phyloP scores from a whole-genome alignment of 2,329 filamentous ascomycete genomes.

The Cladosporium velox region DNA sequence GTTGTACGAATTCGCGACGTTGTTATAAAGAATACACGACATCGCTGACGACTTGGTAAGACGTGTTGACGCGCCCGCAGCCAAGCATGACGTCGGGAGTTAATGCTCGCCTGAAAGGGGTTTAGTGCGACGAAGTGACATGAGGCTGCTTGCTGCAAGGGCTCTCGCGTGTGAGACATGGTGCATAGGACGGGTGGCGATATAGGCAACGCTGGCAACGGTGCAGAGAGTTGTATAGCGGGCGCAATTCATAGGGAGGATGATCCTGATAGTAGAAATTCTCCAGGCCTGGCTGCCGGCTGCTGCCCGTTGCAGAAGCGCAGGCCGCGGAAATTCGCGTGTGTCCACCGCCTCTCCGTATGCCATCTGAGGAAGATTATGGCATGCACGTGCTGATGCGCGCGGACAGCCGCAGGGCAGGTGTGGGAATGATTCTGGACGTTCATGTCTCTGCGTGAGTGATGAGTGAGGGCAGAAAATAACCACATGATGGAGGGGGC shows the following conservation, averaged over 20 bases:
- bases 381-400: slow-evolving; percentile 1
- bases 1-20: neutral
- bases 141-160: slow-evolving; percentile 4
- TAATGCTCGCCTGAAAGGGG: neutral
- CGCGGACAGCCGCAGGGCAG: neutral
- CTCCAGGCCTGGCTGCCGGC: neutral
- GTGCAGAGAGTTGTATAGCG: slow-evolving; percentile 18
- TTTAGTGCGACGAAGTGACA: neutral
- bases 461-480: neutral
- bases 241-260: slow-evolving; percentile 16
- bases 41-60: neutral
- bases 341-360: slow-evolving; percentile 11
- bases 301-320: slow-evolving; percentile 12
- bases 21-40: neutral
- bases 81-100: neutral
- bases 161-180: neutral
- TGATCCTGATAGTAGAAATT: slow-evolving; percentile 12
- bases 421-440: neutral
- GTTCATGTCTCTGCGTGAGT: neutral
- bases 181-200: slow-evolving; percentile 1
- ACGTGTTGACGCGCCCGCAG: slow-evolving; percentile 8
- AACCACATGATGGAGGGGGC: neutral
- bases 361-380: slow-evolving; percentile 18
- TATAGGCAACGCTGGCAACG: slow-evolving; percentile 9
- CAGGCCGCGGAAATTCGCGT: slow-evolving; percentile 14